Base-by-base conservation (phyloP, 2,329 filamentous ascomycete species). In the Chlorencoelia australis region DNA sequence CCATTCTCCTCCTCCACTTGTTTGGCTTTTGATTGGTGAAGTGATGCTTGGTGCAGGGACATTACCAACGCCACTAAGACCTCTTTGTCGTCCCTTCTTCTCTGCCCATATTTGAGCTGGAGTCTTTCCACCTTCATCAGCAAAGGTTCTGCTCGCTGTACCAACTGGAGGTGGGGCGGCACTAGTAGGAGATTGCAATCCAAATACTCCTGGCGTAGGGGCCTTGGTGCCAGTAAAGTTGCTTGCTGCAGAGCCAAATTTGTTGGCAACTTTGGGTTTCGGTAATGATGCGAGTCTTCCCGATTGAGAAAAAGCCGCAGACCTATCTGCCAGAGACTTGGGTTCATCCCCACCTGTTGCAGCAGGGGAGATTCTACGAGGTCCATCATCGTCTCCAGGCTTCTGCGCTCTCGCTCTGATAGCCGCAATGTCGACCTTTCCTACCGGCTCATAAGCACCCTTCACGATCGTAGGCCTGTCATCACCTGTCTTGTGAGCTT, bases 71-170 rank as follows among this genome's bases (percentile, higher is more conserved):
- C 65, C 65, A 30, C 73, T 79, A 16, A 59, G 48, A 15, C 72
- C 76, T 40, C 79, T 71, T 58, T 91, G 78, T 42, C 78, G 79
- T 24, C 84, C 89, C 67, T 96, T 96, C 67, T 88, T 94, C 67
- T 98, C 91, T 0, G 89, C 89, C 91, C 91, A 98, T 22, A 94
- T 65, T 60, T 98, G 91, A 19, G 91, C 88, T 5, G 91, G 91
- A 4, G 91, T 96, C 68, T 96, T 98, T 44, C 91, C 91, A 45
- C 83, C 88, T 59, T 93, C 69, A 48, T 95, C 88, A 11, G 91
- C 91, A 65, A 96, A 98, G 1, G 87, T 94, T 53, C 86, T 79
- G 63, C 86, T 93, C 24, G 88, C 87, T 46, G 76, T 71, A 17
- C 86, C 87, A 17, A 94, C 70, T 5, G 82, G 77, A 14, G 68